Evolutionary conservation across 2,329 filamentous ascomycete species (phyloP).

Genomic region (Fusarium citri): DNA sequence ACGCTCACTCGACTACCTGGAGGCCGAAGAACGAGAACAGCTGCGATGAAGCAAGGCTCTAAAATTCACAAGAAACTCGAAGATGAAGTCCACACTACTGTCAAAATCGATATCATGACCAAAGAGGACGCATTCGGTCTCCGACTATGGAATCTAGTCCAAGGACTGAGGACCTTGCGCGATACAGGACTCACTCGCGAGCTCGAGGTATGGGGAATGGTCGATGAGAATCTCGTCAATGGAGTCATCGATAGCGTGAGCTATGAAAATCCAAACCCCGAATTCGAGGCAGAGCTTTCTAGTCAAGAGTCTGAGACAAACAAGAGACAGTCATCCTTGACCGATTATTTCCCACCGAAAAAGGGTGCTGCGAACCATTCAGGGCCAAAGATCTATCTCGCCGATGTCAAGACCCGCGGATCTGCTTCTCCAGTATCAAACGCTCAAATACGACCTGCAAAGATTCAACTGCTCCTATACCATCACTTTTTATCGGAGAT

Average conservation of each 20-base stretch:
- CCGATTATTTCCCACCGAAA: slow-evolving; percentile 54
- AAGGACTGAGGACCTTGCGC: slow-evolving; percentile 80
- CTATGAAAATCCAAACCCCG: slow-evolving; percentile 78
- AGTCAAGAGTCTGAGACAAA: slow-evolving; percentile 48
- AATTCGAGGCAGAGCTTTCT: slow-evolving; percentile 71
- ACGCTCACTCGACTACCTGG: slow-evolving; percentile 77
- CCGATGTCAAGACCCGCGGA: slow-evolving; percentile 87
- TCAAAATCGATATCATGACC: slow-evolving; percentile 76
- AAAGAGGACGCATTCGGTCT: slow-evolving; percentile 87
- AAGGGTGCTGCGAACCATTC: slow-evolving; percentile 4
- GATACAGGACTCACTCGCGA: slow-evolving; percentile 79
- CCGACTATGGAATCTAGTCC: slow-evolving; percentile 89
- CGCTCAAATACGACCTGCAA: slow-evolving; percentile 78
- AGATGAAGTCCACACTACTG: slow-evolving; percentile 82
- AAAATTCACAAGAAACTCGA: slow-evolving; percentile 86
- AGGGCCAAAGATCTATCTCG: slow-evolving; percentile 71
- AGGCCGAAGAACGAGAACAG: slow-evolving; percentile 79
- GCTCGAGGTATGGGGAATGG: slow-evolving; percentile 84
- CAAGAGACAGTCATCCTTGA: slow-evolving; percentile 54
- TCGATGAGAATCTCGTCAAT: slow-evolving; percentile 86
- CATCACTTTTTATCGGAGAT: slow-evolving; percentile 84
- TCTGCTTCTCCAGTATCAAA: slow-evolving; percentile 72
- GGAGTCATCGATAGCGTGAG: slow-evolving; percentile 91
- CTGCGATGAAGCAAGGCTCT: slow-evolving; percentile 86
- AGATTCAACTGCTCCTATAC: slow-evolving; percentile 91